A percentile compares a stretch with the other conserved stretches of the same genome.
Conservation (phyloP, 441 rosid genomes). For the Daphne laureola region DNA sequence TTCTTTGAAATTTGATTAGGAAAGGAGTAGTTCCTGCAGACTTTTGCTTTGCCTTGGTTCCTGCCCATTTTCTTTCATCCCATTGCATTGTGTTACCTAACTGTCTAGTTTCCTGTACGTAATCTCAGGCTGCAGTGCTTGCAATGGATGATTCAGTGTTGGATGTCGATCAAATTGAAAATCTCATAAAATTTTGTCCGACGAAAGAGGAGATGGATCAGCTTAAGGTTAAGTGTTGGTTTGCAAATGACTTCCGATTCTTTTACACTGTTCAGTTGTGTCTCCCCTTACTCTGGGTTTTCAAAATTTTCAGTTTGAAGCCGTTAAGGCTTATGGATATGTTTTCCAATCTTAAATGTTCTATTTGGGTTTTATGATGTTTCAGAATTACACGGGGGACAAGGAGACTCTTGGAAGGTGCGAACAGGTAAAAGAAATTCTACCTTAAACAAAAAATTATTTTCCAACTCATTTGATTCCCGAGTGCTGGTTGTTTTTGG, state of each 20-base stretch:
- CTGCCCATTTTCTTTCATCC: too few species aligned
- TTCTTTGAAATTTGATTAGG: too few species aligned
- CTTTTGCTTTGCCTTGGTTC: too few species aligned
- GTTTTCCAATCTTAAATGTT: constrained; percentile 4
- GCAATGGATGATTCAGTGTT: constrained; percentile 89
- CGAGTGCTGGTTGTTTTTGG: constrained; percentile 2
- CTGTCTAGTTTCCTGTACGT: constrained; percentile 10
- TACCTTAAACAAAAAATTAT: background rate
- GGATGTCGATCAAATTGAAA: constrained; percentile 96
- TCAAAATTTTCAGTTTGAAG: background rate
- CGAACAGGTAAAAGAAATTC: constrained; percentile 68
- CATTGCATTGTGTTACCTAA: constrained; percentile 7
- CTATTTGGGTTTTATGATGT: constrained; percentile 17
- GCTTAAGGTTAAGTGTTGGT: constrained; percentile 64
- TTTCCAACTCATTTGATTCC: constrained; percentile 7
- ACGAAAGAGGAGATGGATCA: constrained; percentile 99
- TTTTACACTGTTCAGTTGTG: constrained; percentile 9
- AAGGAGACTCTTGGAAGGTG: constrained; percentile 77
- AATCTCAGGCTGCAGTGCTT: constrained; percentile 78
- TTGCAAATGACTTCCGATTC: constrained; percentile 13
- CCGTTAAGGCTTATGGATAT: background rate
- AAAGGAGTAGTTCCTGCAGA: too few species aligned
- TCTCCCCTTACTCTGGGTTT: constrained; percentile 7
- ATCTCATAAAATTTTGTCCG: constrained; percentile 95
- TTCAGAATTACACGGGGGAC: constrained; percentile 75